Percentiles rank a stretch among this genome's conserved stretches.
phyloP scores from a whole-genome alignment of 2,329 filamentous ascomycete genomes.

The Ceratocystis harringtonii region DNA sequence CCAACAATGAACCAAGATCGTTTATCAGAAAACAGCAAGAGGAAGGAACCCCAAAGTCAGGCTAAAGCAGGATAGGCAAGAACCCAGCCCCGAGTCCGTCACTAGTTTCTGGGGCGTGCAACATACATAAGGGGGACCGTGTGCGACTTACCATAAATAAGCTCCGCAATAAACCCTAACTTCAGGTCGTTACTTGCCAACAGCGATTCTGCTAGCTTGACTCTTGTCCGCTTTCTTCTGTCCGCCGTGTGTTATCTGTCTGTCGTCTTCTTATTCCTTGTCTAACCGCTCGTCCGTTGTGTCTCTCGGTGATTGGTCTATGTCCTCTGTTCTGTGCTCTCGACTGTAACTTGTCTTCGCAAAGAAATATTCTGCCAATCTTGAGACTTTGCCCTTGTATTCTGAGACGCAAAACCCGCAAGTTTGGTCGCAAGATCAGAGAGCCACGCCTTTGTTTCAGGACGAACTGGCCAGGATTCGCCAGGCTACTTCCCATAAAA shows the following conservation, averaged over 20 bases:
- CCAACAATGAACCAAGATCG: background rate
- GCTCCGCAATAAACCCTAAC: background rate
- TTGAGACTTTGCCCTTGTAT: background rate
- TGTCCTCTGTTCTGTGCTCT: background rate
- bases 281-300: no score
- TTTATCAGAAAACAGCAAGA: background rate
- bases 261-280: no score
- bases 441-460: constrained; percentile 5
- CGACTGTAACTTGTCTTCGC: background rate
- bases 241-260: no score
- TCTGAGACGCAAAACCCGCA: background rate
- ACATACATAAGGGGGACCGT: background rate
- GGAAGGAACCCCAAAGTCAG: background rate
- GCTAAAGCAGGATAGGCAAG: constrained; percentile 1
- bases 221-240: background rate
- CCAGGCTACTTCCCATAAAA: background rate
- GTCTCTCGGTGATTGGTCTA: background rate
- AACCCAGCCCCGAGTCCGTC: constrained; percentile 1
- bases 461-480: background rate
- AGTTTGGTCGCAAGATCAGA: background rate
- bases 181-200: background rate
- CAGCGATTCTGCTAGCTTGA: background rate
- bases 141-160: constrained; percentile 4
- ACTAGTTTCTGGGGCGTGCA: background rate
- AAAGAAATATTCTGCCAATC: background rate